These are phyloP conservation scores for Rhododendron williamsianum DNA, from an alignment of 148 eudicot species.

Conservation along the genomic window DNA sequence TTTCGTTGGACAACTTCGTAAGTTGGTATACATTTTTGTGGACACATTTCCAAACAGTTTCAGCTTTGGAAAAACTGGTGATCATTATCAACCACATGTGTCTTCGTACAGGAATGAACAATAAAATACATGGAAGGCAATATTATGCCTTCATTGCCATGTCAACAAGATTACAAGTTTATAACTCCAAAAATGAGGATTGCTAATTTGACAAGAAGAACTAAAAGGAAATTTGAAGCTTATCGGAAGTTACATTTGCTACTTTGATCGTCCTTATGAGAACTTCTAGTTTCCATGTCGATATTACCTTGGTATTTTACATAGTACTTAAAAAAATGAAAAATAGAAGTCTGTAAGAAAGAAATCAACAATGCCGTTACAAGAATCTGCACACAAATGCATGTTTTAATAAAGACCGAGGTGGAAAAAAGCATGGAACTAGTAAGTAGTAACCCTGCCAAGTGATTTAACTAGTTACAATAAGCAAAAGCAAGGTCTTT, in stretches of 20 bases:
- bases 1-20: not conserved
- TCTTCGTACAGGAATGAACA: not conserved
- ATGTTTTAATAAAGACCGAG: not conserved
- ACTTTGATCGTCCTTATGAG: not conserved
- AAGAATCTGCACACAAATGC: not conserved
- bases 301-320: not conserved
- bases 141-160: not conserved
- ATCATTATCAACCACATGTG: not conserved
- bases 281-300: not conserved
- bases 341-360: not conserved
- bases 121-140: not conserved
- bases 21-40: not conserved
- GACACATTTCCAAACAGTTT: not conserved
- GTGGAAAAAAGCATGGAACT: not conserved
- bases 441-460: conserved; percentile 1
- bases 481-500: conserved; percentile 1
- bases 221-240: not conserved
- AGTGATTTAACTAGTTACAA: not conserved
- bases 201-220: not conserved
- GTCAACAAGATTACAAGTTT: not conserved
- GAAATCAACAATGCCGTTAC: not conserved
- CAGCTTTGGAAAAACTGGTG: not conserved
- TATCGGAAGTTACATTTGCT: not conserved
- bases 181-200: not conserved
- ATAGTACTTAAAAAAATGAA: not conserved